These are phyloP conservation scores for Eucalyptus regnans DNA, from an alignment of 345 rosid genomes.

Conservation along the genomic window DNA sequence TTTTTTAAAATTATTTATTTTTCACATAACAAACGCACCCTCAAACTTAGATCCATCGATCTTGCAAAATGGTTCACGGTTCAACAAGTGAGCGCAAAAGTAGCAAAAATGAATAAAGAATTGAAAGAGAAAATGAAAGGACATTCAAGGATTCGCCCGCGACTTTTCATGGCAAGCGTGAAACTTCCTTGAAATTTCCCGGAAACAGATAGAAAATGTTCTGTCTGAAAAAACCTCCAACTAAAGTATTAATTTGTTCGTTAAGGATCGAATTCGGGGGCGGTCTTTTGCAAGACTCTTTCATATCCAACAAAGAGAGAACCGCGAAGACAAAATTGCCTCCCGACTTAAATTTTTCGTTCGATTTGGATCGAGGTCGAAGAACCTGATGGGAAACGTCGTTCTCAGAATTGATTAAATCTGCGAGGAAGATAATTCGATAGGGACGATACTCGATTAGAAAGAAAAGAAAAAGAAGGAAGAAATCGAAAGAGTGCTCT, in stretches of 20 bases:
- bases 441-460: neutral
- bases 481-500: neutral
- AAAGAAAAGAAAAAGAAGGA: neutral
- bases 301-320: neutral
- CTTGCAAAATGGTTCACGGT: neutral
- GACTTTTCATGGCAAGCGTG: neutral
- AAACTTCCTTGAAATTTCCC: neutral
- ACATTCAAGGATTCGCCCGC: neutral
- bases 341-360: neutral
- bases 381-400: neutral
- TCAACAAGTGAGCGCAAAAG: neutral
- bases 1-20: neutral
- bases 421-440: neutral
- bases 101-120: neutral
- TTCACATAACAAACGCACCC: accelerated
- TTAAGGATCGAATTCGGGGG: neutral
- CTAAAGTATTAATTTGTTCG: neutral
- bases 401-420: neutral
- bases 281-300: neutral
- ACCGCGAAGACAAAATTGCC: neutral
- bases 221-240: neutral
- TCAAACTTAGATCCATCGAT: neutral
- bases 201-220: neutral
- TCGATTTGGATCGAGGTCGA: neutral
- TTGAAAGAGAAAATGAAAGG: neutral